Evolutionary conservation across 768 basidiomycete species (phyloP), one percentile per base, ranked within the genome.

Genomic region (Omphalotus guepiniiformis): DNA sequence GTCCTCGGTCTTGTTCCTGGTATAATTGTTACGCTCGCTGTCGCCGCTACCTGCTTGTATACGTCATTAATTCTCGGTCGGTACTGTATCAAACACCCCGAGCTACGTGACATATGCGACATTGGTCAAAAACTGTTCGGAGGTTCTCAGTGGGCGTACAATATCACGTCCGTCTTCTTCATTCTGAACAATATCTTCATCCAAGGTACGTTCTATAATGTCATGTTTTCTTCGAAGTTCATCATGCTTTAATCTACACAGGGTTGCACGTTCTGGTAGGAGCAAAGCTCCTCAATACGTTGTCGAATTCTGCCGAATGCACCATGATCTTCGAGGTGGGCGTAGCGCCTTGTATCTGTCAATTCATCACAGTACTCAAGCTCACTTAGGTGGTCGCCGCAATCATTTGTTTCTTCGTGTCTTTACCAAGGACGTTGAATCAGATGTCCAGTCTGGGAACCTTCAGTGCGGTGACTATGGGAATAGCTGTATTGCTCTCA

Each of bases 111-210:
- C 45, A 71, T 76, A 15, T 77, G 75, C 56, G 75, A 79, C 53
- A 75, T 79, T 36, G 75, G 74, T 2, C 64, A 62, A 34, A 61
- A 67, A 39, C 67, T 79, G 26, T 78, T 75, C 43, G 69, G 72
- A 9, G 70, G 75, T 26, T 74, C 75, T 0, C 52, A 71, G 34
- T 48, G 68, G 37, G 77, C 74, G 2, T 78, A 76, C 59, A 74
- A 78, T 42, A 52, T 70, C 28, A 78, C 77, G 1, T 72, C 70
- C 3, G 60, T 76, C 22, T 74, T 80, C 63, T 73, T 80, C 56
- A 61, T 79, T 39, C 58, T 76, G 36, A 80, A 80, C 61, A 80
- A 78, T 56, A 74, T 73, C 15, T 76, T 77, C 62, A 76, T 75
- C 36, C 73, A 74, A 67, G 76, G 74, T 64, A 19, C 4, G 53